These are phyloP conservation scores for Paralagenidium karlingii DNA, from an alignment of 352 stramenopile species.

Conservation along the genomic window DNA sequence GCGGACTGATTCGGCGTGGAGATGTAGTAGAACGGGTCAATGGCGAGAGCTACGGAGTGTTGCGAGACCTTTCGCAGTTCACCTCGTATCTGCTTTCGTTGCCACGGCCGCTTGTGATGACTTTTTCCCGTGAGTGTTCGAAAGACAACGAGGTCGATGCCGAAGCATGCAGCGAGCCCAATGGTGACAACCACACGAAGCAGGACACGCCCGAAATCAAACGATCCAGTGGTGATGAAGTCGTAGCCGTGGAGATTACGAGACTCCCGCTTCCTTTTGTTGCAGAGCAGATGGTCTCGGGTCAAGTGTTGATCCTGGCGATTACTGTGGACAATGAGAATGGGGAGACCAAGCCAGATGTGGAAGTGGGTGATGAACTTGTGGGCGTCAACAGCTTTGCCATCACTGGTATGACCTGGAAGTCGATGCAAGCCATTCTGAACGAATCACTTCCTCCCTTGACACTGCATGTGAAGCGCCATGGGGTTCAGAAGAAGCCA, in stretches of 20 bases:
- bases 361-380: conserved; percentile 28
- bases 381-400: conserved; percentile 50
- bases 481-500: too few species aligned
- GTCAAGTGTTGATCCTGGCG: too few species aligned
- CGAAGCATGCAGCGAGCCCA: too few species aligned
- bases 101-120: conserved; percentile 49
- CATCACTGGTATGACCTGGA: conserved; percentile 27
- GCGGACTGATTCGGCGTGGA: conserved; percentile 35
- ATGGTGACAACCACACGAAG: too few species aligned
- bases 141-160: not conserved
- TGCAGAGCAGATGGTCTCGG: too few species aligned
- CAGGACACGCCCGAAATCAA: too few species aligned
- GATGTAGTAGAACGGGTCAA: conserved; percentile 71
- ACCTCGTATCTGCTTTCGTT: conserved; percentile 54
- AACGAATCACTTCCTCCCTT: conserved; percentile 4
- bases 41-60: conserved; percentile 33
- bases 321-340: too few species aligned
- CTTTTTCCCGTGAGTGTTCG: conserved; percentile 27
- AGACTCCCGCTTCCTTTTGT: too few species aligned
- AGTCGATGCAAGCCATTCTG: conserved; percentile 16
- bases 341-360: too few species aligned
- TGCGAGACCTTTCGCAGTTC: conserved; percentile 73
- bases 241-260: too few species aligned
- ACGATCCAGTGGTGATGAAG: too few species aligned
- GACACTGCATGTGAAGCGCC: conserved; percentile 22